Base-by-base conservation (phyloP, 768 basidiomycete genomes). In the Termitomyces sp. region DNA sequence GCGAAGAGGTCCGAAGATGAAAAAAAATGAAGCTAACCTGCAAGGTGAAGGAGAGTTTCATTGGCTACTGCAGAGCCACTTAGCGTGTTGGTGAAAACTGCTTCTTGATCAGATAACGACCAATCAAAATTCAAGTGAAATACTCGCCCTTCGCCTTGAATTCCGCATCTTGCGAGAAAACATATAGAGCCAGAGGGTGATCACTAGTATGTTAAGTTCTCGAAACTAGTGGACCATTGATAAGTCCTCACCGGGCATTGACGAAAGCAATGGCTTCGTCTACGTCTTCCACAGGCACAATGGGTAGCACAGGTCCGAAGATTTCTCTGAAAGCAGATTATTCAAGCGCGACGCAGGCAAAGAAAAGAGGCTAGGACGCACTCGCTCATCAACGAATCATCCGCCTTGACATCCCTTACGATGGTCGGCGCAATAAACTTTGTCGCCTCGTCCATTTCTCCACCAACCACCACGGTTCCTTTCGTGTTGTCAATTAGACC, bases 311-410 rank as follows among this genome's bases (percentile, higher is more conserved):
- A 8, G 94, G 93, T 0, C 92, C 94, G 66, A 96, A 94, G 47
- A 94, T 80, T 68, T 95, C 94, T 62, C 91, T 92, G 63, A 0
- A 15, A 51, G 65, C 0, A 17, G 40, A 52, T 34, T 4, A 55
- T 56, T 14, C 37, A 46, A 15, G 32, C 40, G 10, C 34, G 1
- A 43, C 8, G 15, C 12, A 48, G 12, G 32, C 3, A 36, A 61
- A 14, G 25, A 8, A 25, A 25, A 56, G 49, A 8, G 40, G 31
- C 11, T 4, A 31, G 31, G 2, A 78, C 87, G 54, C 66, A 89
- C 90, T 90, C 87, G 69, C 79, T 78, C 89, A 95, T 90, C 63
- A 94, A 72, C 0, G 87, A 81, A 72, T 95, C 93, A 57, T 84
- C 83, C 0, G 63, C 67, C 40, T 76, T 71, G 3, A 93, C 86